Conservation (phyloP, 1,284 basidiomycete species). For the Phenoliferia sp. region DNA sequence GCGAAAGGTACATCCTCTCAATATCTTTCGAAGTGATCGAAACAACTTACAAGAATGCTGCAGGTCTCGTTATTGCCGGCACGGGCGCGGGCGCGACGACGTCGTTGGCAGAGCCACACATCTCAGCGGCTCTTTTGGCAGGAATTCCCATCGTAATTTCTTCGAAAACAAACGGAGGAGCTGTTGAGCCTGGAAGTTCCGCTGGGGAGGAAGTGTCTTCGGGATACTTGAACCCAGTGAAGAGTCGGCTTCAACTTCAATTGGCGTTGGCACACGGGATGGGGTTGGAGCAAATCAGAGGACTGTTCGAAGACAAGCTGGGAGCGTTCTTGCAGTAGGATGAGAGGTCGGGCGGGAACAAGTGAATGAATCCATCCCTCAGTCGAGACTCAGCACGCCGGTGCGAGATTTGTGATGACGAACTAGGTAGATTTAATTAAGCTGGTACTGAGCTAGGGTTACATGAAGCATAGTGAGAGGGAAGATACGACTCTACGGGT, state of each 20-base stretch:
- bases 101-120: constrained; percentile 2
- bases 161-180: constrained; percentile 26
- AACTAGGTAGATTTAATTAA: too few species aligned
- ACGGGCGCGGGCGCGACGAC: constrained; percentile 32
- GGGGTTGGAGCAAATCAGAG: constrained; percentile 1
- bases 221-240: constrained; percentile 30
- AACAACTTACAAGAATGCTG: too few species aligned
- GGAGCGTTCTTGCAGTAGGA: not conserved
- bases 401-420: too few species aligned
- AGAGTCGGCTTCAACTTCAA: constrained; percentile 24
- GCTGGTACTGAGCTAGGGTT: too few species aligned
- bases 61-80: constrained; percentile 37
- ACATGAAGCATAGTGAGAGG: too few species aligned
- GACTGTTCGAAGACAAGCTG: constrained; percentile 1
- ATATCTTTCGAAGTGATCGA: too few species aligned
- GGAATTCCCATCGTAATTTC: constrained; percentile 21
- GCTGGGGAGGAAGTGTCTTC: constrained; percentile 12
- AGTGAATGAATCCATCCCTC: too few species aligned
- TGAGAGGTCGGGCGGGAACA: too few species aligned
- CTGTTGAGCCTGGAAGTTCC: constrained; percentile 4
- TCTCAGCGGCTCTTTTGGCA: constrained; percentile 5
- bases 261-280: constrained; percentile 4
- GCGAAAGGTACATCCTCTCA: too few species aligned
- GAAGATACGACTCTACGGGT: too few species aligned
- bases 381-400: too few species aligned